phyloP scores from a whole-genome alignment of 768 basidiomycete genomes.

The Leucosporidium creatinivorum region DNA sequence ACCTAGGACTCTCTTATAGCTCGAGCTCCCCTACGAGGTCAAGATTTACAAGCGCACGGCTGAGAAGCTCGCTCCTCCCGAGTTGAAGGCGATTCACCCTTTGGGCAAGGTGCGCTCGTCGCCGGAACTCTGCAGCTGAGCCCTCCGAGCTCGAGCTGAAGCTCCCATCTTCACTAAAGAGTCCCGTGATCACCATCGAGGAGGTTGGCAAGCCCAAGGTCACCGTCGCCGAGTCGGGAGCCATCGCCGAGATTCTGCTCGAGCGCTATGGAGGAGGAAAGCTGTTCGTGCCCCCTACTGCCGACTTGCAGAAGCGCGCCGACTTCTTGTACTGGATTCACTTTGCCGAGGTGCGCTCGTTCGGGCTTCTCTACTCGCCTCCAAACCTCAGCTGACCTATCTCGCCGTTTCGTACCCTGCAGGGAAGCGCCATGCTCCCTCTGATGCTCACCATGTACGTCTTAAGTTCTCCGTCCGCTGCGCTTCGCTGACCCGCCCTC shows the following conservation, averaged over 20 bases:
- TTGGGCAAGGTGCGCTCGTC: slow-evolving; percentile 18
- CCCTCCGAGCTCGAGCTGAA: background rate
- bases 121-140: background rate
- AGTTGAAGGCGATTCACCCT: slow-evolving; percentile 16
- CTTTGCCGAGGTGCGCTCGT: slow-evolving; percentile 15
- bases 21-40: slow-evolving; percentile 25
- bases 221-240: slow-evolving; percentile 29
- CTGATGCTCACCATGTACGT: slow-evolving; percentile 16
- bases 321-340: slow-evolving; percentile 30
- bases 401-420: no score
- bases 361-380: background rate
- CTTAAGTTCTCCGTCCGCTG: no score
- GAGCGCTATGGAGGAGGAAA: slow-evolving; percentile 24
- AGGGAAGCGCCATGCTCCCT: slow-evolving; percentile 19
- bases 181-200: slow-evolving; percentile 19
- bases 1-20: background rate
- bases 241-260: slow-evolving; percentile 30
- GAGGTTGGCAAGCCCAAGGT: slow-evolving; percentile 5
- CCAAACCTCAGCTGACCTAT: background rate
- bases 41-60: slow-evolving; percentile 23
- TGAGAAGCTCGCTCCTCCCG: slow-evolving; percentile 10
- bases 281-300: background rate
- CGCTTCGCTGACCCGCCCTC: no score
- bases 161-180: background rate
- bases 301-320: background rate